phyloP scores from a whole-genome alignment of 2,329 filamentous ascomycete species.

The Parasarocladium wereldwijsianum region DNA sequence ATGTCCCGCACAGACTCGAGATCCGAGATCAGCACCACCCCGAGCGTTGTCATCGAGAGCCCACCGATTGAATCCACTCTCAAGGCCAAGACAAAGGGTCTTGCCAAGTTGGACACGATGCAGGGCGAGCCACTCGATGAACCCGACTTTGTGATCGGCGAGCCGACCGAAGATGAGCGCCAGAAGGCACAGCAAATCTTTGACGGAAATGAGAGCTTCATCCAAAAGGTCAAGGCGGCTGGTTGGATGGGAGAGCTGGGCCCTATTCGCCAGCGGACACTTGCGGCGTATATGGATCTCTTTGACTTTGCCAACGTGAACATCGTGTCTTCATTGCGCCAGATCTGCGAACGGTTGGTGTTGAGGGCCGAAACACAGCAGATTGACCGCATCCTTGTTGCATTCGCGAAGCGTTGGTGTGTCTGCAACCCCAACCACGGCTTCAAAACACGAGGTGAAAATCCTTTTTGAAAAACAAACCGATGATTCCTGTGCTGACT shows the following conservation, averaged over 20 bases:
- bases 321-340: conserved; percentile 63
- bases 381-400: conserved; percentile 83
- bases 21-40: conserved; percentile 25
- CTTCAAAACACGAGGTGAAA: conserved; percentile 73
- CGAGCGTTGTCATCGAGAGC: conserved; percentile 29
- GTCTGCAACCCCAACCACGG: conserved; percentile 85
- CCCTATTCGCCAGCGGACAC: conserved; percentile 38
- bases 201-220: conserved; percentile 69
- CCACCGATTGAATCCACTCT: conserved; percentile 16
- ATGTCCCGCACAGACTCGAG: conserved; percentile 25
- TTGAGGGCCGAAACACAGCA: conserved; percentile 91
- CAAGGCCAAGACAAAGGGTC: conserved; percentile 17
- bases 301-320: conserved; percentile 77
- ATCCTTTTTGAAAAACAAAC: conserved; percentile 1
- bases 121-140: conserved; percentile 36
- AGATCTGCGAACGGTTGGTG: conserved; percentile 67
- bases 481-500: conserved; percentile 20
- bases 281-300: conserved; percentile 76
- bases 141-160: conserved; percentile 40
- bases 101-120: conserved; percentile 17
- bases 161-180: conserved; percentile 53
- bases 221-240: conserved; percentile 65
- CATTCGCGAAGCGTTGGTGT: conserved; percentile 83
- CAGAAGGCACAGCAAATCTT: conserved; percentile 72
- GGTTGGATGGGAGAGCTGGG: conserved; percentile 76